Base-by-base conservation (phyloP, 2,329 filamentous ascomycete genomes). In the Ilyonectria destructans region DNA sequence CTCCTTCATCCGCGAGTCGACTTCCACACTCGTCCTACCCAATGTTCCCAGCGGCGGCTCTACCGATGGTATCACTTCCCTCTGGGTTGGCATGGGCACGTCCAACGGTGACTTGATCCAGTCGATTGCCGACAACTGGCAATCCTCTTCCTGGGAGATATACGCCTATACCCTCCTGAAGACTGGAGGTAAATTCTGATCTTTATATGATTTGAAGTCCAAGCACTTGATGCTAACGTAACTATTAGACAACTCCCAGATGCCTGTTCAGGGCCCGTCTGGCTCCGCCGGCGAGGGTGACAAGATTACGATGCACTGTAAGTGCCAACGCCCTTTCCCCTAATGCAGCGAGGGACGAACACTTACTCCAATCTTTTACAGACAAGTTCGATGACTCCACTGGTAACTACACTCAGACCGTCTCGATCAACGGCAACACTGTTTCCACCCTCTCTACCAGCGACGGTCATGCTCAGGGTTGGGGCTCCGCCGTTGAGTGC, bases 401-500 rank as follows among this genome's bases (percentile, higher is more conserved):
- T 1, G 31, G 67, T 1, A 69, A 75, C 56, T 74, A 74, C 15
- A 66, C 65, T 0, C 71, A 74, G 10, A 71, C 68, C 6, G 73
- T 73, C 54, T 67, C 67, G 15, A 62, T 74, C 62, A 75, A 74
- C 45, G 72, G 65, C 6, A 8, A 72, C 29, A 51, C 65, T 1
- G 80, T 86, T 33, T 82, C 82, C 0, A 84, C 79, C 0, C 79
- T 86, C 2, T 85, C 84, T 2, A 86, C 85, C 55, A 82, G 77
- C 59, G 80, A 81, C 65, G 83, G 80, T 26, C 71, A 82, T 8
- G 83, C 83, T 4, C 71, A 80, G 75, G 82, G 83, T 69, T 85
- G 82, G 79, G 83, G 82, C 2, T 82, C 80, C 45, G 79, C 83
- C 0, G 80, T 85, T 19, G 89, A 92, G 77, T 90, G 89, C 79